These are phyloP conservation scores for Fusarium irregulare DNA, from an alignment of 2,329 filamentous ascomycete species.

Conservation along the genomic window DNA sequence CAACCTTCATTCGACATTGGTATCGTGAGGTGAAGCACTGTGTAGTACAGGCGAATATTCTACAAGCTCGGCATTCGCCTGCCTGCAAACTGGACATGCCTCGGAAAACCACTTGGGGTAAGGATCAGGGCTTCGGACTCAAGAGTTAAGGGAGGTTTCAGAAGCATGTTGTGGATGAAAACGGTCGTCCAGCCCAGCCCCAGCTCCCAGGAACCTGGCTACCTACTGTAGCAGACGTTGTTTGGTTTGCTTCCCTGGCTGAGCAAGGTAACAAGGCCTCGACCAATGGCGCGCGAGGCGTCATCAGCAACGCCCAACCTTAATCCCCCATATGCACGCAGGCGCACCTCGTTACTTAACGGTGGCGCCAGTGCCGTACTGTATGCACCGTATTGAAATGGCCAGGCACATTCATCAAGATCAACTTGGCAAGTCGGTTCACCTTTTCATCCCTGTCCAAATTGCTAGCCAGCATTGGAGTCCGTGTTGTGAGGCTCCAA, in stretches of 20 bases:
- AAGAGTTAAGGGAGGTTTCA: constrained; percentile 5
- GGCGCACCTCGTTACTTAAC: constrained; percentile 7
- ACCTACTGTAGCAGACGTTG: not conserved
- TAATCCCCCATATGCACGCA: constrained; percentile 17
- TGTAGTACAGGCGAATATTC: not conserved
- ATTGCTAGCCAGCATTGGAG: not conserved
- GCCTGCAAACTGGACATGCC: not conserved
- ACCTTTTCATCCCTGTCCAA: not conserved
- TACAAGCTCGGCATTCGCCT: constrained; percentile 20
- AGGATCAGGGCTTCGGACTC: not conserved
- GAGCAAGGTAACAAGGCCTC: constrained; percentile 7
- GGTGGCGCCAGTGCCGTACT: constrained; percentile 9
- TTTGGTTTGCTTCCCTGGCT: constrained; percentile 25
- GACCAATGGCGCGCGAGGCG: constrained; percentile 21
- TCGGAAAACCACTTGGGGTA: constrained; percentile 7
- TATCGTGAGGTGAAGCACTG: not conserved
- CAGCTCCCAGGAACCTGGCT: constrained; percentile 21
- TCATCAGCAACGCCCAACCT: constrained; percentile 24
- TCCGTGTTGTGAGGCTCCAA: not conserved
- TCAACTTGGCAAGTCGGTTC: not conserved
- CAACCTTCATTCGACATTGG: not conserved
- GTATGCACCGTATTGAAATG: constrained; percentile 9
- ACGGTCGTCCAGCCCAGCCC: constrained; percentile 10
- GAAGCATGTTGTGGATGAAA: constrained; percentile 23
- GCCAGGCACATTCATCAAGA: constrained; percentile 1